phyloP scores from a whole-genome alignment of 768 basidiomycete genomes.

The Gelatoporia subvermispora region DNA sequence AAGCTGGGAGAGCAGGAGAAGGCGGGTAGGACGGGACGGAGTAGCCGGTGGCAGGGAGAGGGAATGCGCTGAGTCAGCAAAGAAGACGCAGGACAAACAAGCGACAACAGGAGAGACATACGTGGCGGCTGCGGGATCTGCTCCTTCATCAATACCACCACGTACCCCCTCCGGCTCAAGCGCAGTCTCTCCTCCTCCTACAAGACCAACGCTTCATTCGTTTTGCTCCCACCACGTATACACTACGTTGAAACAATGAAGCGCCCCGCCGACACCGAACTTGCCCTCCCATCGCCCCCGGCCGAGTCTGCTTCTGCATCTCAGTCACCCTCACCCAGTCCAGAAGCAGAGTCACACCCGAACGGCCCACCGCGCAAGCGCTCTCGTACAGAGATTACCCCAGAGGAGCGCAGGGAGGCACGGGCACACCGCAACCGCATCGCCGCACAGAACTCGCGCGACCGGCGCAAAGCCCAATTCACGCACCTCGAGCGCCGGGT shows the following conservation, averaged over 20 bases:
- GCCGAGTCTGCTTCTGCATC: slow-evolving; percentile 6
- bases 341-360: slow-evolving; percentile 6
- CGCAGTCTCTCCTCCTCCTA: slow-evolving; percentile 19
- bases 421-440: slow-evolving; percentile 90
- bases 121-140: slow-evolving; percentile 20
- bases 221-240: slow-evolving; percentile 15
- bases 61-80: not conserved
- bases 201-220: slow-evolving; percentile 20
- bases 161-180: slow-evolving; percentile 19
- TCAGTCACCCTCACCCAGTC: slow-evolving; percentile 15
- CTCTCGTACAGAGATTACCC: slow-evolving; percentile 51
- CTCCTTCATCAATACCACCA: slow-evolving; percentile 22
- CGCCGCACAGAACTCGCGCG: slow-evolving; percentile 90
- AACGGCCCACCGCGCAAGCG: slow-evolving; percentile 65
- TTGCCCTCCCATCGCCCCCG: slow-evolving; percentile 14
- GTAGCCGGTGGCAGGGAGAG: too few species aligned
- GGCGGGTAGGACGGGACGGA: not conserved
- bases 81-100: slow-evolving; percentile 13
- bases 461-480: slow-evolving; percentile 85
- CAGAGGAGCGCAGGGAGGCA: slow-evolving; percentile 82
- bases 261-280: slow-evolving; percentile 22
- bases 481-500: slow-evolving; percentile 94
- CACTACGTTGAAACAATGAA: slow-evolving; percentile 21
- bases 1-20: not conserved
- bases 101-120: slow-evolving; percentile 15